Conservation (phyloP, 2,329 filamentous ascomycete species). For the Bimuria novae-zelandiae region DNA sequence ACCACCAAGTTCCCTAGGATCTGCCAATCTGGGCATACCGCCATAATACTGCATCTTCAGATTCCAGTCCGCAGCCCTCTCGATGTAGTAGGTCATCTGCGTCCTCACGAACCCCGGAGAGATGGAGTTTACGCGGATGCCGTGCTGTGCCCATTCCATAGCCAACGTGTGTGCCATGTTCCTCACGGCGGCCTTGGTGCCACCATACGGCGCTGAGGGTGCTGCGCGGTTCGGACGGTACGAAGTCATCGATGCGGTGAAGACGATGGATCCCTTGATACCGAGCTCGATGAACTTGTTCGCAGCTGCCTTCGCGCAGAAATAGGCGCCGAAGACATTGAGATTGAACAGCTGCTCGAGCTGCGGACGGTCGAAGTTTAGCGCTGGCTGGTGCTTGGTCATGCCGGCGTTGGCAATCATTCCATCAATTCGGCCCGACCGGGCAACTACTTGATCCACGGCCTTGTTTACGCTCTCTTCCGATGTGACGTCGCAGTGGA, state of each 20-base stretch:
- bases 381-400: constrained; percentile 58
- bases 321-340: constrained; percentile 55
- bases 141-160: constrained; percentile 81
- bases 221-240: constrained; percentile 57
- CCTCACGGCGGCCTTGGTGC: constrained; percentile 49
- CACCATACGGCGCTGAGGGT: constrained; percentile 55
- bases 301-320: constrained; percentile 53
- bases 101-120: constrained; percentile 89
- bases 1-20: constrained; percentile 57
- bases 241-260: constrained; percentile 56
- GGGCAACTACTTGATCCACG: constrained; percentile 53
- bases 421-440: constrained; percentile 55
- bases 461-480: constrained; percentile 53
- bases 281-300: constrained; percentile 52
- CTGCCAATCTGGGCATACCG: constrained; percentile 57
- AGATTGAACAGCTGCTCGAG: constrained; percentile 55
- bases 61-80: constrained; percentile 56
- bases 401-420: constrained; percentile 59
- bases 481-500: constrained; percentile 56
- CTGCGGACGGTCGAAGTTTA: constrained; percentile 57
- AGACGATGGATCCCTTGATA: constrained; percentile 55
- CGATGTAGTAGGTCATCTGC: constrained; percentile 57
- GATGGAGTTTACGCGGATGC: constrained; percentile 83
- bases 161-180: constrained; percentile 63
- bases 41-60: constrained; percentile 60